A percentile compares a stretch with the other conserved stretches of the same genome.
These are phyloP conservation scores for Tephrocybe sp. DNA, from an alignment of 768 basidiomycete genomes.

Conservation along the genomic window DNA sequence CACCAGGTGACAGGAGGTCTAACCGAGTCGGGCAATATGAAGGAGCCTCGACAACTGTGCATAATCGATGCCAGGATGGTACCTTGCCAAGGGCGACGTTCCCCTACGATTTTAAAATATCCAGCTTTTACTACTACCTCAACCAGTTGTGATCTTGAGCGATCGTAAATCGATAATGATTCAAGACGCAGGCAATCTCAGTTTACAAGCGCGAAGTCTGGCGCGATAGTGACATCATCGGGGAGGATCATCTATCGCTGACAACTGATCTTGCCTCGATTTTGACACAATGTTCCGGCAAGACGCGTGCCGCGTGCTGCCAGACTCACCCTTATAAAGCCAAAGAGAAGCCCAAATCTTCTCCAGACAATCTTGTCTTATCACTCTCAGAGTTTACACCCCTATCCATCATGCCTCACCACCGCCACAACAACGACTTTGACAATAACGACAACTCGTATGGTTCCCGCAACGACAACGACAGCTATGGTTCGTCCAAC, in stretches of 20 bases:
- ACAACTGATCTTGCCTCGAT: not conserved
- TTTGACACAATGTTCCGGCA: no score
- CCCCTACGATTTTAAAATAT: not conserved
- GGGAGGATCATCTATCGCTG: not conserved
- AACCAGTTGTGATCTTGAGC: no score
- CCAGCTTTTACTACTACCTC: no score
- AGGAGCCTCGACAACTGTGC: not conserved
- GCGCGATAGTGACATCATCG: conserved; percentile 1
- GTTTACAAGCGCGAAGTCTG: no score
- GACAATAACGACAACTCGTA: conserved; percentile 20
- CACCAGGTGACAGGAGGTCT: not conserved
- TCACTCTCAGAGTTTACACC: not conserved
- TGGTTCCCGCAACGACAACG: conserved; percentile 23
- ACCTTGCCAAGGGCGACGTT: not conserved
- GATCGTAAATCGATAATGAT: no score
- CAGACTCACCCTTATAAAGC: not conserved
- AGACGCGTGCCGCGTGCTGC: not conserved
- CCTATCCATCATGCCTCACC: conserved; percentile 22
- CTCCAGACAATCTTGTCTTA: not conserved
- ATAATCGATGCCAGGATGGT: not conserved
- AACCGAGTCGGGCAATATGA: not conserved
- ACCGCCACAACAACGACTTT: conserved; percentile 19
- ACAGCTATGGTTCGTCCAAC: conserved; percentile 27
- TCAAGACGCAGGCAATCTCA: no score
- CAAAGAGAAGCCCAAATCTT: not conserved